Conservation (phyloP, 2,329 filamentous ascomycete genomes). For the Didymosphaeria variabile region DNA sequence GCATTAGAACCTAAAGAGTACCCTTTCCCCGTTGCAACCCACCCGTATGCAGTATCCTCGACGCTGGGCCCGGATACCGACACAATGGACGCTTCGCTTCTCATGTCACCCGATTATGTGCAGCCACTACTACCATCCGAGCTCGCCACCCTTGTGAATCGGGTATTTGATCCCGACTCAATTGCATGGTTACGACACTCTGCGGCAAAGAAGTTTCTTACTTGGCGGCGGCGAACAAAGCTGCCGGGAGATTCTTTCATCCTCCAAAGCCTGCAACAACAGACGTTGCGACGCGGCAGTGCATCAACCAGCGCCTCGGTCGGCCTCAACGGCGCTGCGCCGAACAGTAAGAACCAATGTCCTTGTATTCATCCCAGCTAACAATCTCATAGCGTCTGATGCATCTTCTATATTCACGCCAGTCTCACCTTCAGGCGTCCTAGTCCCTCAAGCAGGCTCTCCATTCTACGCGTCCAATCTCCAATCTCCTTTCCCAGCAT, state of each 20-base stretch:
- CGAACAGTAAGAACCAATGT: constrained; percentile 32
- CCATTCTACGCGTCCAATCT: constrained; percentile 46
- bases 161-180: constrained; percentile 80
- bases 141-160: constrained; percentile 72
- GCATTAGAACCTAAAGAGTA: constrained; percentile 32
- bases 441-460: constrained; percentile 46
- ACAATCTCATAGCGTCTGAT: constrained; percentile 40
- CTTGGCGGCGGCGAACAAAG: constrained; percentile 67
- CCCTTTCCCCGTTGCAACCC: constrained; percentile 43
- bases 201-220: constrained; percentile 81
- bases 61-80: constrained; percentile 75
- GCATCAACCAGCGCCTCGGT: constrained; percentile 38
- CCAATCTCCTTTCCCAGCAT: constrained; percentile 47
- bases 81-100: constrained; percentile 87
- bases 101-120: constrained; percentile 92
- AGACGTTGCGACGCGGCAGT: constrained; percentile 31
- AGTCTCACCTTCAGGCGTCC: constrained; percentile 50
- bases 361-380: not conserved
- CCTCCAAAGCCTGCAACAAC: constrained; percentile 33
- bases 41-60: constrained; percentile 82
- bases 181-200: constrained; percentile 83
- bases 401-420: constrained; percentile 48
- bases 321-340: constrained; percentile 35
- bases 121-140: constrained; percentile 82
- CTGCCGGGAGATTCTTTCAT: constrained; percentile 39